Base-by-base conservation (phyloP, 2,329 filamentous ascomycete species). In the Pyrenochaeta sp. region DNA sequence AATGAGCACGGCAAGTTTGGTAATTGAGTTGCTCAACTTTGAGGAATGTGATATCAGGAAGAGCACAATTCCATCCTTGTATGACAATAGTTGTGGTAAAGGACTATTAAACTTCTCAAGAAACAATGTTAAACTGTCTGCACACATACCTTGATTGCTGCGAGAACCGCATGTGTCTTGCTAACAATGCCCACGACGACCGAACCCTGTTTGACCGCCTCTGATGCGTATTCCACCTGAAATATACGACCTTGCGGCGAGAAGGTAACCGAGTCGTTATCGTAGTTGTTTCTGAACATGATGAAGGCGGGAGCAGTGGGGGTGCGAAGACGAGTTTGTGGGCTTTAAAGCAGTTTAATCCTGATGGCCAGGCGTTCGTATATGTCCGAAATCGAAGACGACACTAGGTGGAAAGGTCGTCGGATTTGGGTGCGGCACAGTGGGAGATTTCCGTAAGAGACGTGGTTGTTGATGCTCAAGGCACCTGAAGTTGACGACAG, bases 271-370 rank as follows among this genome's bases (percentile, higher is more conserved):
- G 94, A 96, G 81, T 99, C 95, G 87, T 99, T 99, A 83, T 99
- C 95, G 85, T 99, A 99, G 82, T 98, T 98, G 85, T 99, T 99
- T 81, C 95, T 87, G 83, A 99, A 99, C 95, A 99, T 98, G 74
- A 74, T 88, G 85, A 64, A 54, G 54, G 63, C 54, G 59, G 50
- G 49, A 45, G 43, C 29, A 56, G 65, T 65, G 59, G 54, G 48
- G 42, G 43, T 39, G 20, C 31, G 39, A 32, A 17, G 18, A 41
- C 27, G 53, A 47, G 33, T 17, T 42, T 49, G 44, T 31, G 17
- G 51, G 30, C 33, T 33, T 44, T 30, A 7, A 41, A 18, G 29
- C 10, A 31, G 20, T 40, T 31, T 18, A 60, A 56, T 23, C 31
- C 31, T 15, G 27, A 17, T 12, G 18, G 14, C 12, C 14, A 11